A percentile compares a stretch with the other conserved stretches of the same genome.
Evolutionary conservation across 371 early-diverging fungal species (phyloP).

Genomic region (Conidiobolus incongruus): DNA sequence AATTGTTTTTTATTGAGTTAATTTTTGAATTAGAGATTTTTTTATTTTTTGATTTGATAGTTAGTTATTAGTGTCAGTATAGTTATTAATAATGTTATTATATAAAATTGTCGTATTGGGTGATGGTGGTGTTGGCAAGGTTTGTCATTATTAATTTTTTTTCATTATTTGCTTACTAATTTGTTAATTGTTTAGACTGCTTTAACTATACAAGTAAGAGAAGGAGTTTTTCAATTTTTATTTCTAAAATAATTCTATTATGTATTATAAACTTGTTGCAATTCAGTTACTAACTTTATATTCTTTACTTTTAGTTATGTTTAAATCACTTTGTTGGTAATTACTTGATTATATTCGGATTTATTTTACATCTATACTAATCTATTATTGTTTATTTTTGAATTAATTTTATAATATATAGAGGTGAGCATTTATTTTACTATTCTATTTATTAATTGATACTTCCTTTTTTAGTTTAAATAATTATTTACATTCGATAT

Average conservation of each 20-base stretch:
- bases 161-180: not conserved
- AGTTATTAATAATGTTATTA: too few relatives aligned
- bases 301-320: conserved; percentile 5
- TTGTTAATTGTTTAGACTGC: conserved; percentile 5
- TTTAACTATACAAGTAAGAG: conserved; percentile 8
- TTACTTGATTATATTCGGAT: not conserved
- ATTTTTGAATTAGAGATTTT: too few relatives aligned
- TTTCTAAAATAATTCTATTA: not conserved
- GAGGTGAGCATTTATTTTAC: too few relatives aligned
- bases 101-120: conserved; percentile 11
- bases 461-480: too few relatives aligned
- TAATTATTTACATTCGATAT: not conserved
- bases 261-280: not conserved
- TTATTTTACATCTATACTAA: not conserved
- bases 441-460: not conserved
- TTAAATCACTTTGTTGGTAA: conserved; percentile 11
- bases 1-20: too few relatives aligned
- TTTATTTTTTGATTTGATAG: too few relatives aligned
- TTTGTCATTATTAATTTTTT: conserved; percentile 1
- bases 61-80: too few relatives aligned
- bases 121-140: conserved; percentile 11
- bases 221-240: not conserved
- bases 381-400: not conserved
- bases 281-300: not conserved
- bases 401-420: not conserved